These are phyloP conservation scores for Ceraceosorus guamensis DNA, from an alignment of 1,284 basidiomycete species.

Conservation along the genomic window DNA sequence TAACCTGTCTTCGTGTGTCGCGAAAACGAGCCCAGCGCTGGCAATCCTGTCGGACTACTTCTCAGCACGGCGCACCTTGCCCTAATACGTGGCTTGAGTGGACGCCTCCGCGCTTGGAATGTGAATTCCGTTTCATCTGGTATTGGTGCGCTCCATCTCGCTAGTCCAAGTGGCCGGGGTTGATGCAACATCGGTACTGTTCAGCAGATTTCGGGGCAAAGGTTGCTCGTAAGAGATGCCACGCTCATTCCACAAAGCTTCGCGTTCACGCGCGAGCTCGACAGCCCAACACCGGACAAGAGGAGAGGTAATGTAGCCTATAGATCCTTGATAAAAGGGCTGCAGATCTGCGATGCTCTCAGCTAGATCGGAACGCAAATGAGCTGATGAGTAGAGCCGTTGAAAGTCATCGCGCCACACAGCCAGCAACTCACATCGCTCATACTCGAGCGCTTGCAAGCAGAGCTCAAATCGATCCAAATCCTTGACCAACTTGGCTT, in stretches of 20 bases:
- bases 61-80: no score
- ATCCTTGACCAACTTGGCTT: conserved; percentile 90
- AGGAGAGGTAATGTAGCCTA: conserved; percentile 20
- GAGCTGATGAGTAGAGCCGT: background rate
- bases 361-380: background rate
- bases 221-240: conserved; percentile 17
- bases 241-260: conserved; percentile 21
- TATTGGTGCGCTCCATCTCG: no score
- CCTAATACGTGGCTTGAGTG: no score
- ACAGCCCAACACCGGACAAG: conserved; percentile 26
- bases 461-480: conserved; percentile 90
- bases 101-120: no score
- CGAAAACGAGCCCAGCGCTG: no score
- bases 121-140: no score
- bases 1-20: no score
- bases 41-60: no score
- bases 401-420: no score
- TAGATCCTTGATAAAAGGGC: conserved; percentile 33
- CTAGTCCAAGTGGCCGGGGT: no score
- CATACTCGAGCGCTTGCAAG: conserved; percentile 57
- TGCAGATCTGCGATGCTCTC: conserved; percentile 39
- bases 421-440: conserved; percentile 25
- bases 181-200: no score
- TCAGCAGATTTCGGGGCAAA: background rate
- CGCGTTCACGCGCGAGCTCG: conserved; percentile 25